Evolutionary conservation across 768 basidiomycete species (phyloP).

Genomic region (Zangia roseola): DNA sequence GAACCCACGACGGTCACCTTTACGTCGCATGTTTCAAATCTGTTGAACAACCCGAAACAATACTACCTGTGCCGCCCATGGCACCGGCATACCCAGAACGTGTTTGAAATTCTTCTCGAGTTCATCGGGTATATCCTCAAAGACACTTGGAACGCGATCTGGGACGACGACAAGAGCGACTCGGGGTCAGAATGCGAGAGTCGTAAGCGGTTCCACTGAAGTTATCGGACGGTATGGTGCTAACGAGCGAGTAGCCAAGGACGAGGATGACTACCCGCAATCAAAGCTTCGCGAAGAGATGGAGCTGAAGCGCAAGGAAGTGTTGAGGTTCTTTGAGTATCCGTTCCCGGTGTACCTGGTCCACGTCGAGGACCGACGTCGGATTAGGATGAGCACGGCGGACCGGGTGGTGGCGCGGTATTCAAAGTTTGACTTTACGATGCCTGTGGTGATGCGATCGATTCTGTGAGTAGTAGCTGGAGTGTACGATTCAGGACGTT

Average conservation of each 20-base stretch:
- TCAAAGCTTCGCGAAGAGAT: constrained; percentile 11
- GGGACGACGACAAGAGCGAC: not conserved
- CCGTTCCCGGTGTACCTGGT: constrained; percentile 20
- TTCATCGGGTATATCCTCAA: constrained; percentile 13
- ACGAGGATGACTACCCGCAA: constrained; percentile 1
- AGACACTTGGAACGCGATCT: not conserved
- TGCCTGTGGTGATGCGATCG: constrained; percentile 15
- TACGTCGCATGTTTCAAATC: not conserved
- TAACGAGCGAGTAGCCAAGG: not conserved
- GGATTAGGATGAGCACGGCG: constrained; percentile 19
- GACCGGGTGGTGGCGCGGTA: constrained; percentile 13
- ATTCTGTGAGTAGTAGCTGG: constrained; percentile 8
- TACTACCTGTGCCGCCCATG: constrained; percentile 25
- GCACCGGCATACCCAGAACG: constrained; percentile 11
- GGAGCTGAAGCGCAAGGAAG: constrained; percentile 16
- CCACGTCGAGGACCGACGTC: constrained; percentile 7
- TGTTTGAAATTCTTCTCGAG: constrained; percentile 17
- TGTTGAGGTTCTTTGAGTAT: constrained; percentile 14
- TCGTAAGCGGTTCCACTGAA: constrained; percentile 1
- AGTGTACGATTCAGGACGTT: too few relatives aligned
- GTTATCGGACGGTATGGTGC: not conserved
- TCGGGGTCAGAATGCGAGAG: not conserved
- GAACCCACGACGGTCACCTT: constrained; percentile 6
- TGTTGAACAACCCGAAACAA: constrained; percentile 4
- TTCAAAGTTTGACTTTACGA: constrained; percentile 14